Conservation (phyloP, 192 early-diverging fungal species). For the Coemansia sp. region DNA sequence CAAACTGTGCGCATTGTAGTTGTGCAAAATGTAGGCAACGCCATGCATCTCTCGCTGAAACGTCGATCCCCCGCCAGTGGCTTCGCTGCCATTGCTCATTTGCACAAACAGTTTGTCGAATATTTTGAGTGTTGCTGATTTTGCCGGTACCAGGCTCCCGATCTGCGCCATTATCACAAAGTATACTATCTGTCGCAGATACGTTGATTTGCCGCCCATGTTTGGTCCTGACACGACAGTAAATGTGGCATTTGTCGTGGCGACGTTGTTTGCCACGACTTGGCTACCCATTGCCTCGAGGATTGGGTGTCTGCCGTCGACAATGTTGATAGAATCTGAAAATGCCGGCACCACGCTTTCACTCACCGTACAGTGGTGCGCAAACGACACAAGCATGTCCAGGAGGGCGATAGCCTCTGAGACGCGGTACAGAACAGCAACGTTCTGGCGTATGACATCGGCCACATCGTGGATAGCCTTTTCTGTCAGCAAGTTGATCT, state of each 20-base stretch:
- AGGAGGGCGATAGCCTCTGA: constrained; percentile 75
- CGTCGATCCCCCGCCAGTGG: constrained; percentile 63
- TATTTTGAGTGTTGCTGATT: constrained; percentile 71
- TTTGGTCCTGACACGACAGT: constrained; percentile 88
- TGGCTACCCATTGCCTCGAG: constrained; percentile 57
- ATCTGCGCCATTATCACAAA: constrained; percentile 83
- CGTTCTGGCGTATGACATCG: constrained; percentile 55
- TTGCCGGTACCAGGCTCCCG: constrained; percentile 80
- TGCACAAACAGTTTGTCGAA: constrained; percentile 72
- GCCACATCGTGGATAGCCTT: constrained; percentile 45
- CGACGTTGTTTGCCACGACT: constrained; percentile 69
- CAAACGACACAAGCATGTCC: constrained; percentile 77
- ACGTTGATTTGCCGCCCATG: constrained; percentile 90
- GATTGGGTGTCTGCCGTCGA: constrained; percentile 74
- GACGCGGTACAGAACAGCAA: constrained; percentile 65
- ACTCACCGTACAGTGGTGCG: constrained; percentile 59
- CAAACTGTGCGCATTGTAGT: constrained; percentile 64
- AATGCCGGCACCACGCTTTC: constrained; percentile 69
- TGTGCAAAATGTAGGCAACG: constrained; percentile 74
- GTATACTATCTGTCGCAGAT: constrained; percentile 76
- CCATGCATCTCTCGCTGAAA: constrained; percentile 91
- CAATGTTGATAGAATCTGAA: constrained; percentile 72
- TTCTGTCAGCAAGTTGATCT: constrained; percentile 80
- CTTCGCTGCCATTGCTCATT: constrained; percentile 67
- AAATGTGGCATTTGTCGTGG: constrained; percentile 57